Conservation (phyloP, 2,329 filamentous ascomycete species). For the Sordariomycetes sp. region DNA sequence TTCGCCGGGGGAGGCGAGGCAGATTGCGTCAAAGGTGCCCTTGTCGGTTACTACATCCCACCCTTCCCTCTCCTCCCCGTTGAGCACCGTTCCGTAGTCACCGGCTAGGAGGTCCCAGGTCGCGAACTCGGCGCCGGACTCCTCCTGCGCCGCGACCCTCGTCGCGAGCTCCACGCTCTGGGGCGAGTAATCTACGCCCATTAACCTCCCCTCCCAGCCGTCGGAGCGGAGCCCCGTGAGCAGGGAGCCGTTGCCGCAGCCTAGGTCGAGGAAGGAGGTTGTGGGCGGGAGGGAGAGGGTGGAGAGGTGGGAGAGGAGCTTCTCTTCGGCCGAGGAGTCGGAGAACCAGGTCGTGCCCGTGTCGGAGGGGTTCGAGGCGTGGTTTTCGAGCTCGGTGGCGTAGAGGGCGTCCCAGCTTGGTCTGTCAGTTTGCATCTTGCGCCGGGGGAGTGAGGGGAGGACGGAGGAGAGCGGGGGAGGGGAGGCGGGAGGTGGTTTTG, state of each 20-base stretch:
- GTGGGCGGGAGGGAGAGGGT: background rate
- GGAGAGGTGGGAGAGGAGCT: slow-evolving; percentile 56
- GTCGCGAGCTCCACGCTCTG: slow-evolving; percentile 62
- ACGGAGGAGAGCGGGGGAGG: background rate
- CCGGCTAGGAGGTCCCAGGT: slow-evolving; percentile 52
- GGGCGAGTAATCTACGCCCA: slow-evolving; percentile 81
- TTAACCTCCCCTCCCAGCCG: slow-evolving; percentile 53
- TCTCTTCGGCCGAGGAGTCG: slow-evolving; percentile 76
- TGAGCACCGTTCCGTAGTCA: slow-evolving; percentile 18
- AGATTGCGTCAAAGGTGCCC: slow-evolving; percentile 93
- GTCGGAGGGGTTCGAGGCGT: slow-evolving; percentile 58
- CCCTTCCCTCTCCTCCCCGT: slow-evolving; percentile 25
- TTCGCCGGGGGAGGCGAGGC: slow-evolving; percentile 47
- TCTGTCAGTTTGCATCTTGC: background rate
- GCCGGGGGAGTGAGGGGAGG: background rate
- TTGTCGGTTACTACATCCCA: slow-evolving; percentile 96
- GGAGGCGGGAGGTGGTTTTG: background rate
- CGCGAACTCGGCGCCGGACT: slow-evolving; percentile 19
- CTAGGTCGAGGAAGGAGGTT: slow-evolving; percentile 63
- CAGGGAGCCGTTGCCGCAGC: slow-evolving; percentile 87
- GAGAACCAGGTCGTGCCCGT: slow-evolving; percentile 94
- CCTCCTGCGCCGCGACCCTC: slow-evolving; percentile 30
- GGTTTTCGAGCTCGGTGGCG: slow-evolving; percentile 55
- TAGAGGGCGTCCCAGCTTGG: slow-evolving; percentile 66
- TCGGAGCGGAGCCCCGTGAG: slow-evolving; percentile 60